Percentiles rank a stretch among this genome's conserved stretches.
Evolutionary conservation across 2,329 filamentous ascomycete genomes (phyloP).

Genomic region (Niveomyces coronatus): DNA sequence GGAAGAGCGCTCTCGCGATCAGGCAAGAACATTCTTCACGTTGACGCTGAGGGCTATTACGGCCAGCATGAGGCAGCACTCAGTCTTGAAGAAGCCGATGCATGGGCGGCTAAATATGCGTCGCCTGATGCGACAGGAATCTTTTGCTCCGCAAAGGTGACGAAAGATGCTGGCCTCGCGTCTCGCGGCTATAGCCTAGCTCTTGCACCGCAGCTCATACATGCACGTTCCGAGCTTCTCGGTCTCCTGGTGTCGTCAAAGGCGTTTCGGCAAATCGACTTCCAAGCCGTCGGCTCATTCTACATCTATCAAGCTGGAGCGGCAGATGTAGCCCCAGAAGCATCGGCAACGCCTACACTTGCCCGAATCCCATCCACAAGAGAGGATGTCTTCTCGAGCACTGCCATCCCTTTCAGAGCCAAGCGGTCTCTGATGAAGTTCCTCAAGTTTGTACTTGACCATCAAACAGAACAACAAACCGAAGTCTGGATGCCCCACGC

Average conservation of each 20-base stretch:
- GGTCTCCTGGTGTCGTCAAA: constrained; percentile 78
- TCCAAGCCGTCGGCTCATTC: constrained; percentile 86
- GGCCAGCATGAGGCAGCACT: constrained; percentile 78
- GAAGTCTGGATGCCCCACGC: constrained; percentile 50
- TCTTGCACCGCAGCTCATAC: constrained; percentile 77
- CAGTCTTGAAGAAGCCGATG: constrained; percentile 69
- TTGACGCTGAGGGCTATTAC: constrained; percentile 83
- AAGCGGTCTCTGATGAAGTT: constrained; percentile 92
- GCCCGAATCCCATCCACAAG: constrained; percentile 74
- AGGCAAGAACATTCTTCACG: constrained; percentile 80
- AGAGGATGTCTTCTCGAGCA: constrained; percentile 82
- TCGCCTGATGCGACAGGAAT: constrained; percentile 15
- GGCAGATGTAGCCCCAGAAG: constrained; percentile 14
- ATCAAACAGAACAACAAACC: constrained; percentile 45
- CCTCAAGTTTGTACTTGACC: constrained; percentile 73
- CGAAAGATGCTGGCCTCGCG: constrained; percentile 36
- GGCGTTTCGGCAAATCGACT: constrained; percentile 83
- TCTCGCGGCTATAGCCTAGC: constrained; percentile 74
- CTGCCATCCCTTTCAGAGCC: constrained; percentile 62
- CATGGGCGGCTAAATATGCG: constrained; percentile 49
- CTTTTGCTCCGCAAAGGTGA: constrained; percentile 23
- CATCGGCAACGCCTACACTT: constrained; percentile 29
- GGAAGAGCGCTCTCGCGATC: constrained; percentile 83
- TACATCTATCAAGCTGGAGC: constrained; percentile 54
- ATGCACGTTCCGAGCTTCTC: constrained; percentile 69